These are phyloP conservation scores for Candida maris DNA, from an alignment of 805 yeast species.

Conservation along the genomic window DNA sequence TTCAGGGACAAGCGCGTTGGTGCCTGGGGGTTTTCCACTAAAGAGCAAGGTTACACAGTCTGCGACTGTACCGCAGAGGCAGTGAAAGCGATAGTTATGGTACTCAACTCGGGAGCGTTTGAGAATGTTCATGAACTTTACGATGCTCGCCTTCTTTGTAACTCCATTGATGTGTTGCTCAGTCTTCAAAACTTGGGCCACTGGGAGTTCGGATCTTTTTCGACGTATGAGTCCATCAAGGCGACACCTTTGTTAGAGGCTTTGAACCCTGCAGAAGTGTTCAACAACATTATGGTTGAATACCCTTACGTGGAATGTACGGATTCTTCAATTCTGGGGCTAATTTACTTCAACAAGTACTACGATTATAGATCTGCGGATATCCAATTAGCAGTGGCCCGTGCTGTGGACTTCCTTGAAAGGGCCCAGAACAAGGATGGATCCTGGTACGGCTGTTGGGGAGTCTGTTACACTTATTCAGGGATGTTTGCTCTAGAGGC, in stretches of 20 bases:
- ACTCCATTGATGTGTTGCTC: slow-evolving; percentile 75
- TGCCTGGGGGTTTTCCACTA: slow-evolving; percentile 95
- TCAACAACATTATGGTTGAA: slow-evolving; percentile 97
- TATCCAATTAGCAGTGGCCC: slow-evolving; percentile 62
- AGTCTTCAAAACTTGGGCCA: slow-evolving; percentile 70
- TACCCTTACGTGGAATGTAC: slow-evolving; percentile 98
- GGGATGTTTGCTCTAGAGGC: slow-evolving; percentile 98
- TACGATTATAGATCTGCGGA: slow-evolving; percentile 64
- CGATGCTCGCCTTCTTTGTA: slow-evolving; percentile 48
- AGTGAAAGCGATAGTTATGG: slow-evolving; percentile 90
- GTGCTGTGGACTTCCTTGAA: slow-evolving; percentile 71
- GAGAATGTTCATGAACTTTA: slow-evolving; percentile 39
- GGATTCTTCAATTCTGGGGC: slow-evolving; percentile 88
- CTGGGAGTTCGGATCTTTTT: slow-evolving; percentile 65
- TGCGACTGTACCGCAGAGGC: slow-evolving; percentile 98
- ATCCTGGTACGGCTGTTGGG: slow-evolving; percentile 99
- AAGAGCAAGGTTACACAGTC: slow-evolving; percentile 93
- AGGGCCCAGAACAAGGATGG: slow-evolving; percentile 75
- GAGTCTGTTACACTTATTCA: slow-evolving; percentile 92
- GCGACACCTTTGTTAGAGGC: slow-evolving; percentile 73
- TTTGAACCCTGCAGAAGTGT: slow-evolving; percentile 95
- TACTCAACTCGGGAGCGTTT: slow-evolving; percentile 59
- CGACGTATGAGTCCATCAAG: slow-evolving; percentile 84
- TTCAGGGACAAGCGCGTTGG: slow-evolving; percentile 83
- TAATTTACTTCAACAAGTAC: slow-evolving; percentile 68